Evolutionary conservation across 208 protist genomes (phyloP).

Genomic region (Crithidia thermophila): DNA sequence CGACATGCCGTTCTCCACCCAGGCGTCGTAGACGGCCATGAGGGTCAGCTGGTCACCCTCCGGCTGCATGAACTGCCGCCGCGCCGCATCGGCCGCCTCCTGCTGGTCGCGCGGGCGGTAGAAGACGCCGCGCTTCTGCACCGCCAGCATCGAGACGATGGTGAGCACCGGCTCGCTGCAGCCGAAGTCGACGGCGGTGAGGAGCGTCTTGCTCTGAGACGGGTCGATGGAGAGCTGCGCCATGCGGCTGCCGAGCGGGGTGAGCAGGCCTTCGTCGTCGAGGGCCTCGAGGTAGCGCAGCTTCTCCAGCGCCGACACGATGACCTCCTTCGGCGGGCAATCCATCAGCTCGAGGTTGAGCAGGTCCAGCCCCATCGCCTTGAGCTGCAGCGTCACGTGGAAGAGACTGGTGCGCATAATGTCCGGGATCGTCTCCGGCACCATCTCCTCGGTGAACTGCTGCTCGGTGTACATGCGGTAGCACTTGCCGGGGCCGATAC

Average conservation of each 20-base stretch:
- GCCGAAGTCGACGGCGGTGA: slow-evolving; percentile 96
- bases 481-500: slow-evolving; percentile 97
- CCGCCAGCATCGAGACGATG: slow-evolving; percentile 98
- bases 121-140: slow-evolving; percentile 92
- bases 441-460: slow-evolving; percentile 97
- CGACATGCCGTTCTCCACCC: slow-evolving; percentile 88
- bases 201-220: slow-evolving; percentile 97
- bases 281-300: slow-evolving; percentile 97
- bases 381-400: slow-evolving; percentile 97
- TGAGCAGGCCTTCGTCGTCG: slow-evolving; percentile 98
- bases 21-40: slow-evolving; percentile 95
- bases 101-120: slow-evolving; percentile 91
- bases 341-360: slow-evolving; percentile 98
- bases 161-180: slow-evolving; percentile 98
- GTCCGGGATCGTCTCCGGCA: slow-evolving; percentile 95
- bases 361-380: slow-evolving; percentile 98
- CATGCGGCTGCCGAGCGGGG: slow-evolving; percentile 98
- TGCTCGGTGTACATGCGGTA: slow-evolving; percentile 98
- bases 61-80: slow-evolving; percentile 95
- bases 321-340: slow-evolving; percentile 92
- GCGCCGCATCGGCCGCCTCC: slow-evolving; percentile 95
- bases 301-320: slow-evolving; percentile 97
- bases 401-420: slow-evolving; percentile 99
- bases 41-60: slow-evolving; percentile 98
- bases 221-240: slow-evolving; percentile 99